Evolutionary conservation across 306 rosid species (phyloP).

Genomic region (Betula pendula): DNA sequence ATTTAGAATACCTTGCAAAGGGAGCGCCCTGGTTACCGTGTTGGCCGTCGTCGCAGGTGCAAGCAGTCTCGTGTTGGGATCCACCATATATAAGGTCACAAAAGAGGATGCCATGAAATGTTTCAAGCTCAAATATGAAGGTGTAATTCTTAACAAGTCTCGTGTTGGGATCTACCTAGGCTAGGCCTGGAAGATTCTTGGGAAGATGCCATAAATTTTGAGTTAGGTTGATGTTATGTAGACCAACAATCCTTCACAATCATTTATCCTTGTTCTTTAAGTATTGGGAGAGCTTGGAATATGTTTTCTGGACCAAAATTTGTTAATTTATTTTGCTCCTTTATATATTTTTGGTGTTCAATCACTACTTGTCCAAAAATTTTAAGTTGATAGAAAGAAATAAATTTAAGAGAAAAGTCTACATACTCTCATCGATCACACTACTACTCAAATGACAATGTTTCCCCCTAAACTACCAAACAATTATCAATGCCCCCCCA

Average conservation of each 20-base stretch:
- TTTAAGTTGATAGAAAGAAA: too few species aligned
- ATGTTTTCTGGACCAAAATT: constrained; percentile 3
- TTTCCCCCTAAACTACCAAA: too few species aligned
- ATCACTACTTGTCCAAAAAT: too few species aligned
- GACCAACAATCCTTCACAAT: constrained; percentile 16
- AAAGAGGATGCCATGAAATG: constrained; percentile 93
- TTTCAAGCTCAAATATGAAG: constrained; percentile 90
- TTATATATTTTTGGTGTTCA: not conserved
- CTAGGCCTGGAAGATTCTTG: constrained; percentile 31
- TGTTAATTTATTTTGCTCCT: not conserved
- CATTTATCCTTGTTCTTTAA: not conserved
- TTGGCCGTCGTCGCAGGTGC: constrained; percentile 83
- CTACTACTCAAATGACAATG: too few species aligned
- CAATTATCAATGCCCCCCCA: too few species aligned
- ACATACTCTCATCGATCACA: too few species aligned
- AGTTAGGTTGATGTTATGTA: constrained; percentile 21
- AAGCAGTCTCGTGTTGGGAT: constrained; percentile 79
- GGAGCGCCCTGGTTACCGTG: constrained; percentile 88
- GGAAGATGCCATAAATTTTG: constrained; percentile 31
- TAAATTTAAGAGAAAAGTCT: too few species aligned
- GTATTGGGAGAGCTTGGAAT: not conserved
- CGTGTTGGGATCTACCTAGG: too few species aligned
- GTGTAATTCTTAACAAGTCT: constrained; percentile 92
- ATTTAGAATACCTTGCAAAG: too few species aligned
- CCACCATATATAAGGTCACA: constrained; percentile 78